Base-by-base conservation (phyloP, 495 filamentous ascomycete species). In the Saxophila tyrrhenica region DNA sequence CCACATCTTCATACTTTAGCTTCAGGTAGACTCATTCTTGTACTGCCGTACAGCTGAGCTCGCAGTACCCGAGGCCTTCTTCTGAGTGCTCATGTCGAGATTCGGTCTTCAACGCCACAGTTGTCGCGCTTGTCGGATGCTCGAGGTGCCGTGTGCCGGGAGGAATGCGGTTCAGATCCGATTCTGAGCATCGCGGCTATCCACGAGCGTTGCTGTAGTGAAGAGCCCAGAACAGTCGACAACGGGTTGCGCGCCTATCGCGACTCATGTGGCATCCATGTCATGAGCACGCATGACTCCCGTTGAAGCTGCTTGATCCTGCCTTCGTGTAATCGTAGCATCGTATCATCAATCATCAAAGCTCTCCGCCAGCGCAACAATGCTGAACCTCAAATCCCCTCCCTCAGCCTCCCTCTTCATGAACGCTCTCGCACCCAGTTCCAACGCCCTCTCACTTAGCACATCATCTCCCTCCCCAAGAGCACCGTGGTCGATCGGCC, bases 401-500 rank as follows among this genome's bases (percentile, higher is more conserved):
- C 68, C 68, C 2, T 71, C 72, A 39, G 69, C 70, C 54, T 79
- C 75, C 53, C 80, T 65, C 52, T 73, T 72, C 46, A 83, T 75
- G 49, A 79, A 75, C 29, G 69, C 70, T 48, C 74, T 67, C 8
- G 87, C 71, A 0, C 81, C 83, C 35, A 83, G 55, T 9, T 78
- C 76, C 52, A 89, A 59, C 2, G 84, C 86, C 59, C 65, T 70
- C 54, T 81, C 74, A 55, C 82, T 81, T 25, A 94, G 64, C 43
- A 89, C 72, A 72, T 92, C 88, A 20, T 86, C 85, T 1, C 73
- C 78, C 1, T 73, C 73, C 1, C 53, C 72, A 8, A 92, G 64
- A 13, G 58, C 56, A 1, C 88, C 88, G n/a, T 85, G 72, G 29
- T 85, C 74, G 25, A 92, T 52, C 2, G 88, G 88, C 0, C 88